Evolutionary conservation across 2,329 filamentous ascomycete genomes (phyloP), one percentile per base, ranked within the genome.

Genomic region (Phaeophleospora eucalypticola): DNA sequence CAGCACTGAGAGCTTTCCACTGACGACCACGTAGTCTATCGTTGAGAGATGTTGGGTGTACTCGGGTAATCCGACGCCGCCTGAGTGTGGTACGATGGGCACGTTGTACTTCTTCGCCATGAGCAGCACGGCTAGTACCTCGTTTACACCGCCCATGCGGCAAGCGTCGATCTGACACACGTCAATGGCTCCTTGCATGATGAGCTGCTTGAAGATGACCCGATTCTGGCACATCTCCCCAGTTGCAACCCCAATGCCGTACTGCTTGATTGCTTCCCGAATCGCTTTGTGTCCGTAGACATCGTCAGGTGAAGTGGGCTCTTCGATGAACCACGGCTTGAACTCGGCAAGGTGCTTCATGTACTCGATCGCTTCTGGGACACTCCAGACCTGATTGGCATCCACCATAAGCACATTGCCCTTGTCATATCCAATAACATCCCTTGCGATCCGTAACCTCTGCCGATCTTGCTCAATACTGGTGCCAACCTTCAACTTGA

Each of bases 141-240:
- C 89, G 70, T 95, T 95, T 37, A 95, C 87, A 52, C 89, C 89
- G 35, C 89, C 89, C 58, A 95, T 79, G 19, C 89, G 84, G 74
- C 89, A 95, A 2, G 89, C 89, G 61, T 95, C 89, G 59, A 93
- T 86, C 69, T 95, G 89, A 66, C 88, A 89, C 16, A 95, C 82
- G 62, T 93, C 89, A 59, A 95, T 87, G 51, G 89, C 87, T 41
- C 85, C 85, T 2, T 81, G 75, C 65, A 84, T 80, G 42, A 95
- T 79, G 51, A 95, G 80, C 71, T 95, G 89, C 78, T 95, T 95
- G 80, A 95, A 95, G 61, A 95, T 81, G 56, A 95, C 87, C 33
- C 89, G 83, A 75, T 95, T 95, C 74, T 95, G 89, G 73, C 88
- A 93, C 88, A 95, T 94, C 73, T 95, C 89, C 53, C 89, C 89